phyloP scores from a whole-genome alignment of 192 early-diverging fungal species.

The Coemansia sp. region DNA sequence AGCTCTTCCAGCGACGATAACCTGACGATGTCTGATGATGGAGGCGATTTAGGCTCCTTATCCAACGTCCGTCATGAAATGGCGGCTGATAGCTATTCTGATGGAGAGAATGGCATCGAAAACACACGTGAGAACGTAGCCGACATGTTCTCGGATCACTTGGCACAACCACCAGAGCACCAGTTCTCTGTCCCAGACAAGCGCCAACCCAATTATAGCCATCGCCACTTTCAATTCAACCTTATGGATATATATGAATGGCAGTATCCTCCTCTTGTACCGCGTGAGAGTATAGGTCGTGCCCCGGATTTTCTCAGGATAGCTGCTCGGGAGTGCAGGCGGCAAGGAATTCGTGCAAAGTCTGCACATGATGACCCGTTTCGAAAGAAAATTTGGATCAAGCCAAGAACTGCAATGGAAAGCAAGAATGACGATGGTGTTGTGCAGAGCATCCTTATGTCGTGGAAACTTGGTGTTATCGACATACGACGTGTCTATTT shows the following conservation, averaged over 20 bases:
- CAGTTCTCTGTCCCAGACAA: neutral
- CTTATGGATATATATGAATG: conserved; percentile 49
- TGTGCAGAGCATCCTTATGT: conserved; percentile 33
- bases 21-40: neutral
- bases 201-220: neutral
- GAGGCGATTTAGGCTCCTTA: neutral
- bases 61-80: neutral
- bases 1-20: conserved; percentile 22
- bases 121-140: neutral
- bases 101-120: too few species aligned
- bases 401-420: conserved; percentile 15
- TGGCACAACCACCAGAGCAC: neutral
- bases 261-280: conserved; percentile 38
- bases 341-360: conserved; percentile 25
- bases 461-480: conserved; percentile 46
- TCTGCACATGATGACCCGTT: conserved; percentile 27
- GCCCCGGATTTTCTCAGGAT: conserved; percentile 41
- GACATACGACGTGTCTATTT: conserved; percentile 50
- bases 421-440: conserved; percentile 20
- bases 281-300: conserved; percentile 8
- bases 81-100: too few species aligned
- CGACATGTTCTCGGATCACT: conserved; percentile 23
- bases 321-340: conserved; percentile 43
- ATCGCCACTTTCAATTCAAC: conserved; percentile 31
- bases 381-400: conserved; percentile 33